Conservation (phyloP, 257 asterid genomes). For the Scutellaria barbata region DNA sequence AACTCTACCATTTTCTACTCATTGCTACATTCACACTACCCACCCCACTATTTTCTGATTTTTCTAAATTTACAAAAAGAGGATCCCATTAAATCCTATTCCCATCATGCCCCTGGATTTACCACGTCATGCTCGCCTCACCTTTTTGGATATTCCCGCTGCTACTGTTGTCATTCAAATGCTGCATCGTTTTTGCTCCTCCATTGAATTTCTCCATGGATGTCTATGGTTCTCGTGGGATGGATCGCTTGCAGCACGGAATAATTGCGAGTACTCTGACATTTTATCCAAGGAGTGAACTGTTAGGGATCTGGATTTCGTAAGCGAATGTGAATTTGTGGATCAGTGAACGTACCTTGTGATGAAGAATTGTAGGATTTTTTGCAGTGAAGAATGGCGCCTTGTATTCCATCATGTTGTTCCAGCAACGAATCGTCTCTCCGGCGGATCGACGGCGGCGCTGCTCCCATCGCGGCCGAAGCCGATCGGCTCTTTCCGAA, state of each 20-base stretch:
- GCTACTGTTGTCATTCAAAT: slow-evolving; percentile 43
- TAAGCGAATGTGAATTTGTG: too few species aligned
- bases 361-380: slow-evolving; percentile 47
- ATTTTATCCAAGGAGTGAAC: not conserved
- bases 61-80: slow-evolving; percentile 37
- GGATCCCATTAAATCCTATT: slow-evolving; percentile 41
- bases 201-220: slow-evolving; percentile 42
- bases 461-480: slow-evolving; percentile 45
- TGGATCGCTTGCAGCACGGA: slow-evolving; percentile 43
- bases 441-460: slow-evolving; percentile 52
- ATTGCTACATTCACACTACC: slow-evolving; percentile 41
- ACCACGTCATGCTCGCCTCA: slow-evolving; percentile 40
- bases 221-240: slow-evolving; percentile 29
- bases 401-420: slow-evolving; percentile 68
- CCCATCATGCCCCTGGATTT: slow-evolving; percentile 31
- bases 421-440: slow-evolving; percentile 73
- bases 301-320: not conserved
- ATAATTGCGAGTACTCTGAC: slow-evolving; percentile 45
- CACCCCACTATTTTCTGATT: slow-evolving; percentile 37
- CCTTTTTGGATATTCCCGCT: slow-evolving; percentile 33
- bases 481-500: slow-evolving; percentile 73
- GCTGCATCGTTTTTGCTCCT: slow-evolving; percentile 57
- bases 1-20: slow-evolving; percentile 29
- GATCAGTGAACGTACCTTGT: slow-evolving; percentile 34
- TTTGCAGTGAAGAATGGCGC: slow-evolving; percentile 68